Conservation (phyloP, 129 eudicot genomes). For the Artemisia argyi region DNA sequence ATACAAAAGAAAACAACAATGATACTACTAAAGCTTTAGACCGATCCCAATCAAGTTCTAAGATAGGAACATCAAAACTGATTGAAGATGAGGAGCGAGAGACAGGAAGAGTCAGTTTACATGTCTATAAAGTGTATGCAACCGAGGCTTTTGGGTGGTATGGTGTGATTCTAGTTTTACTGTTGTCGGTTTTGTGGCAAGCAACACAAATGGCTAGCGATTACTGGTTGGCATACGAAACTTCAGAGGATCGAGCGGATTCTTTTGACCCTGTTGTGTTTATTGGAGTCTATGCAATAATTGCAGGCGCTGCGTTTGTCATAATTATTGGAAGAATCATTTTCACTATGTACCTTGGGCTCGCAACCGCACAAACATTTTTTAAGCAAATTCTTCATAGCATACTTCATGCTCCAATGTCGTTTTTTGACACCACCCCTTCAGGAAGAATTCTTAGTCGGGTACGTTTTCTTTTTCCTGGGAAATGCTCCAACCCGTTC, state of each 20-base stretch:
- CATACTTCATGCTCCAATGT: conserved; percentile 81
- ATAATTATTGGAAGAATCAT: conserved; percentile 36
- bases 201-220: conserved; percentile 55
- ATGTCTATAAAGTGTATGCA: conserved; percentile 54
- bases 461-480: conserved; percentile 27
- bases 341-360: conserved; percentile 44
- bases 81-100: conserved; percentile 74
- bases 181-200: conserved; percentile 52
- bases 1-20: conserved; percentile 17
- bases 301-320: conserved; percentile 40
- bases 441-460: conserved; percentile 79
- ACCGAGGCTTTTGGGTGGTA: conserved; percentile 74
- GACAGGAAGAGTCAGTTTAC: conserved; percentile 54
- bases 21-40: conserved; percentile 27
- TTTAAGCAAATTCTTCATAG: conserved; percentile 52
- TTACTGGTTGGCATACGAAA: conserved; percentile 74
- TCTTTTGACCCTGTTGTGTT: conserved; percentile 43
- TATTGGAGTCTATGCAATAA: conserved; percentile 43
- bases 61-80: conserved; percentile 52
- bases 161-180: conserved; percentile 43
- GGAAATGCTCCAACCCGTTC: neutral
- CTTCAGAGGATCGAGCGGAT: conserved; percentile 38
- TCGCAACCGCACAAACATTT: conserved; percentile 57
- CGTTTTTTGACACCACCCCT: conserved; percentile 82
- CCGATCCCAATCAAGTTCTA: conserved; percentile 31